Evolutionary conservation across 345 rosid species (phyloP), one percentile per base, ranked within the genome.

Genomic region (Mallotus nudiflorus): DNA sequence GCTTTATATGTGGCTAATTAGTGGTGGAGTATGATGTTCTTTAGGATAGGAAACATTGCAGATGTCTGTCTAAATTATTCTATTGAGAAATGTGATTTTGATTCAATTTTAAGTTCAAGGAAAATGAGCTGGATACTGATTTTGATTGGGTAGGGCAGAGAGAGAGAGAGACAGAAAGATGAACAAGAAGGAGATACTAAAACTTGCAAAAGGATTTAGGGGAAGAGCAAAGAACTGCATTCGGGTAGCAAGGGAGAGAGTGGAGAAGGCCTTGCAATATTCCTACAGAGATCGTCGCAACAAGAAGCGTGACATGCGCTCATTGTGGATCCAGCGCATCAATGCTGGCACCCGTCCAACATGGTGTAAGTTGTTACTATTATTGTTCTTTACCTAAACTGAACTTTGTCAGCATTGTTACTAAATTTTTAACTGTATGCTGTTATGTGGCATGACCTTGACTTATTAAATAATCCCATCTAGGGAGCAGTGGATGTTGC

Each of bases 271-370:
- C 16, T 78, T 94, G 73, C 96, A 90, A 73, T 91, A 91, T 77
- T 94, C 93, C 44, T 94, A 94, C 78, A 85, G 97, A 78, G 99
- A 95, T 70, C 85, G 97, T 24, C 92, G 97, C 74, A 92, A 87
- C 85, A 94, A 94, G 85, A 94, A 94, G 81, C 89, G 97, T 4
- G 97, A 92, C 80, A 95, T 95, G 97, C 89, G 97, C 24, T 85
- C 93, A 66, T 88, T 91, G 74, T 95, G 98, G 99, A 92, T 95
- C 72, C 89, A 94, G 76, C 93, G 97, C 70, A 90, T 94, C 84
- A 89, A 88, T 65, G 97, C 98, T 3, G 96, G 91, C 39, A 81
- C 97, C 73, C 93, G 97, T 63, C 86, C 86, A 86, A 61, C 98
- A 94, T 70, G 88, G 91, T 1, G 98, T 94, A 81, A 37, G 85